Base-by-base conservation (phyloP, 225 moss, liverwort and hornwort species). In the Thuidium tamariscinum region DNA sequence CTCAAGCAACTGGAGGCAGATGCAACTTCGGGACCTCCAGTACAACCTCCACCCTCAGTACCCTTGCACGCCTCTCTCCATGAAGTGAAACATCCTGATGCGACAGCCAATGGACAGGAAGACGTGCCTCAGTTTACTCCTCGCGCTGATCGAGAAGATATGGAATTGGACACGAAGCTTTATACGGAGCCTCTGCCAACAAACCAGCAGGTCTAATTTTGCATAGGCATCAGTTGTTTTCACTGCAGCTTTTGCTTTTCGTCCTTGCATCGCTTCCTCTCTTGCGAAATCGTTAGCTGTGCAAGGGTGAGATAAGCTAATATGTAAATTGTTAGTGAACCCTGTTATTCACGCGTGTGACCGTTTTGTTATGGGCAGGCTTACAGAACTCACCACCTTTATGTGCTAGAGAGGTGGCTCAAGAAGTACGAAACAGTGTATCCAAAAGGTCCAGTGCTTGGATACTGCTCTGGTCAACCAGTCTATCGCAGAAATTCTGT, bases 121-220 rank as follows among this genome's bases (percentile, higher is more conserved):
- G 64, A 63, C 52, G 32, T 83, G 29, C 70, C 90, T 77, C 84
- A 79, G 18, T 85, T 87, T 54, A 85, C 91, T 70, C 91, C 85
- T 84, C 96, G 96, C 46, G 91, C 94, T 92, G 94, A 92, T 69
- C 86, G 89, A 81, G 99, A 99, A 83, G 99, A 99, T 66, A 91
- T 96, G 92, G 99, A 99, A 88, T 87, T 99, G 91, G 95, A 99
- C 89, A 93, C 96, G 67, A 99, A 95, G 82, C 90, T 94, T 54
- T 95, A 82, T 52, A 95, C 93, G 20, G 99, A 99, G 85, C 99
- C 99, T 70, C 91, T 99, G 86, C 99, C 99, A 91, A 95, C 97
- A 42, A 97, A 88, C 74, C 99, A 99, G 86, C 99, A 96, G 93
- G 97, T 96, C 9, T 71, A 54, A 72, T 56, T 37, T 56, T 74